Percentiles rank a stretch among this genome's conserved stretches.
Evolutionary conservation across 2,329 filamentous ascomycete species (phyloP).

Genomic region (Myriangium duriaei): DNA sequence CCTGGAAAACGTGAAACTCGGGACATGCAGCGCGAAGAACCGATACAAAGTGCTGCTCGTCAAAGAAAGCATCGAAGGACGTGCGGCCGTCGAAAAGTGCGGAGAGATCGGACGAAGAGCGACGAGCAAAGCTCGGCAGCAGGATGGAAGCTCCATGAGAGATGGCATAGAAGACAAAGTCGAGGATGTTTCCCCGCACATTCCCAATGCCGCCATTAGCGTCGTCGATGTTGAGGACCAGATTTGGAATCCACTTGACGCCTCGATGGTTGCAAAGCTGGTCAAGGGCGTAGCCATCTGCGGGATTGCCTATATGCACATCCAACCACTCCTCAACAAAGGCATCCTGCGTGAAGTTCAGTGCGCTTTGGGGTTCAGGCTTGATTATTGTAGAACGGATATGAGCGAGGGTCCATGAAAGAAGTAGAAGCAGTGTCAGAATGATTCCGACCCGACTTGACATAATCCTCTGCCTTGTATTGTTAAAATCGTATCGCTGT

Average conservation of each 20-base stretch:
- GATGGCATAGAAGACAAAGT: conserved; percentile 36
- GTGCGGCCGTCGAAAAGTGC: conserved; percentile 17
- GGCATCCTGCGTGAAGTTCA: conserved; percentile 7
- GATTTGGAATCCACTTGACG: conserved; percentile 27
- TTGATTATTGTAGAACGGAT: neutral
- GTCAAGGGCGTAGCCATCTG: conserved; percentile 16
- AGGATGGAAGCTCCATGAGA: conserved; percentile 33
- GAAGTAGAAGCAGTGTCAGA: neutral
- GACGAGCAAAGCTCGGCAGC: conserved; percentile 12
- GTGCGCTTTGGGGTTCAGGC: neutral
- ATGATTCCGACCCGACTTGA: no score
- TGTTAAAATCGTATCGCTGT: no score
- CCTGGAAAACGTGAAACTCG: conserved; percentile 17
- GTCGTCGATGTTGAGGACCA: conserved; percentile 34
- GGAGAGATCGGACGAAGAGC: conserved; percentile 13
- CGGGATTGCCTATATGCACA: conserved; percentile 15
- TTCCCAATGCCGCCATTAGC: conserved; percentile 32
- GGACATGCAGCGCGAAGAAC: conserved; percentile 16
- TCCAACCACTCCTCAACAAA: conserved; percentile 19
- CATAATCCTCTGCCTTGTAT: no score
- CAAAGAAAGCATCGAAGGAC: conserved; percentile 18
- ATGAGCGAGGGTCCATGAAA: conserved; percentile 3
- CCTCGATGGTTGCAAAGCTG: conserved; percentile 24
- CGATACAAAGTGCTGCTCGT: conserved; percentile 18
- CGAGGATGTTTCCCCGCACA: conserved; percentile 34